Conservation (phyloP, 495 filamentous ascomycete genomes). For the Trichoderma erinaceum region DNA sequence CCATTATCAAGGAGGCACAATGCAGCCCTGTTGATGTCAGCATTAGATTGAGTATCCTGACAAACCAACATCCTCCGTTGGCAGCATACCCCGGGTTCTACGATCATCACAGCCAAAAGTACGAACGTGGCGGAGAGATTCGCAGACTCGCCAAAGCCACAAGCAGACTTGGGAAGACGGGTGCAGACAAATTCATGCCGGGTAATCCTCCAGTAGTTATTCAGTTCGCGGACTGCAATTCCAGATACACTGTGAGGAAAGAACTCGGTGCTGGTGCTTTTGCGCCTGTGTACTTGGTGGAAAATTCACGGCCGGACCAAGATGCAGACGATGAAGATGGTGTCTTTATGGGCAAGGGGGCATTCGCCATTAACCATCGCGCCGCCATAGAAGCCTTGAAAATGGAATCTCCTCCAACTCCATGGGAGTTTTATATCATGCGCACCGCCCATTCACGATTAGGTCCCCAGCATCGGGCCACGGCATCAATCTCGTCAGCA, state of each 20-base stretch:
- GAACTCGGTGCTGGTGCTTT: constrained; percentile 91
- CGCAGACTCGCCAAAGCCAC: constrained; percentile 67
- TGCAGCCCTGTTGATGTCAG: constrained; percentile 82
- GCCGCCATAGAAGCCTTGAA: constrained; percentile 76
- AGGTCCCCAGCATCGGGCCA: constrained; percentile 55
- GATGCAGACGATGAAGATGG: constrained; percentile 44
- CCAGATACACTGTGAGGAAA: constrained; percentile 69
- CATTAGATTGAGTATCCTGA: constrained; percentile 67
- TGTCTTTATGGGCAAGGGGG: constrained; percentile 45
- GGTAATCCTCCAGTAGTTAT: constrained; percentile 57
- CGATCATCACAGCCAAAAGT: constrained; percentile 53
- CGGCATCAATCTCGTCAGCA: constrained; percentile 68
- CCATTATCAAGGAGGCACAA: constrained; percentile 70
- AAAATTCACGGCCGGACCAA: constrained; percentile 51
- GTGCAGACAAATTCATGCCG: constrained; percentile 54
- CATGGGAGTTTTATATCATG: constrained; percentile 98
- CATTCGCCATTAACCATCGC: constrained; percentile 38
- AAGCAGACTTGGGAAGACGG: constrained; percentile 53
- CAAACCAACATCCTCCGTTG: constrained; percentile 62
- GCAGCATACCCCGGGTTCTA: constrained; percentile 70
- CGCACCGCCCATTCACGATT: constrained; percentile 70
- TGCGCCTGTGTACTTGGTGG: constrained; percentile 86
- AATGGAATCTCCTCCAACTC: constrained; percentile 74
- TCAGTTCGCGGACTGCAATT: constrained; percentile 54
- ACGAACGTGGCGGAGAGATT: constrained; percentile 63